Evolutionary conservation across 345 rosid genomes (phyloP), one percentile per base, ranked within the genome.

Genomic region (Barbarea vulgaris): DNA sequence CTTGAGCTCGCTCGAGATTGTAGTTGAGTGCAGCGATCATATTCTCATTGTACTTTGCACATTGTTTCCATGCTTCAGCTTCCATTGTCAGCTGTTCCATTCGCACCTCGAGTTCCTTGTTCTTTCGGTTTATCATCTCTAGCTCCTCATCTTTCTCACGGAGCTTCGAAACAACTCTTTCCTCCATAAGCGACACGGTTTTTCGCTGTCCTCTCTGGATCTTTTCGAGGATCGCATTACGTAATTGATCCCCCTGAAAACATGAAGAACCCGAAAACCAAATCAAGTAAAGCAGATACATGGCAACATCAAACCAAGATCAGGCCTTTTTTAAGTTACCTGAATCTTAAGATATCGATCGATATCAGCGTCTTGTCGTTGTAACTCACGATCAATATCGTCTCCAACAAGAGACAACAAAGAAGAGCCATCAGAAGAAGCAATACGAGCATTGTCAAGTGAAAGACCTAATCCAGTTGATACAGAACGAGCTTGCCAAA

Each of bases 391-490:
- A 39, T 93, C 96, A 70, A 93, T 78, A 24, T 87, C 88, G 61
- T 91, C 91, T 14, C 87, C 84, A 54, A 88, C 63, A 36, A 84
- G 81, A 0, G 97, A 83, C 27, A 93, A 48, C 87, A 88, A 80
- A 18, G 87, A 79, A 3, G 92, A 91, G 69, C 86, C 89, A 69
- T 84, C 75, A 5, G 91, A 83, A 65, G 91, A 86, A 54, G 88
- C 85, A 11, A 80, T 62, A 54, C 79, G 87, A 54, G 82, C 72
- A 81, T 87, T 88, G 54, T 89, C 91, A 37, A 93, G 89, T 1
- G 97, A 91, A 64, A 93, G 80, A 42, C 93, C 93, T 71, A 93
- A 78, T 27, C 98, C 97, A 10, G 98, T 91, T 25, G 98, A 93
- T 39, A 93, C 96, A 0, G 96, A 85, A 53, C 78, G 86, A 1